Evolutionary conservation across 2,329 filamentous ascomycete genomes (phyloP).

Genomic region (Diaporthe ilicicola): DNA sequence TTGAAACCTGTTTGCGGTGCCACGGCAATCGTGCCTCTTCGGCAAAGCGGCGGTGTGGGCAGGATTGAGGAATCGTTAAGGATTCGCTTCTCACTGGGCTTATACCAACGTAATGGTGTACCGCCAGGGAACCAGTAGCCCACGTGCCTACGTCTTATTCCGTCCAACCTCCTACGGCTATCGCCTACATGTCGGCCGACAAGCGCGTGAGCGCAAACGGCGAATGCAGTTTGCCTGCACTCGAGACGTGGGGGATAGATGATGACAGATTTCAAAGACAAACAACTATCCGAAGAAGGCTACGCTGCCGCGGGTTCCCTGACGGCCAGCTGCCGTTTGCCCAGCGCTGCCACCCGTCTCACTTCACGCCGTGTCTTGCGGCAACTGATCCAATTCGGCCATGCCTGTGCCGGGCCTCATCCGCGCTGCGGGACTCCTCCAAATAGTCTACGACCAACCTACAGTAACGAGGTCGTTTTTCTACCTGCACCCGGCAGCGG

Average conservation of each 20-base stretch:
- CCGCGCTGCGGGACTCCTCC: conserved; percentile 4
- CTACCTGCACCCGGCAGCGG: not conserved
- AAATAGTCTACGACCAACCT: not conserved
- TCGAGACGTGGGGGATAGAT: not conserved
- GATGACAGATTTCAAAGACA: conserved; percentile 6
- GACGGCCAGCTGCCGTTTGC: not conserved
- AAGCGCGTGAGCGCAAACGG: conserved; percentile 14
- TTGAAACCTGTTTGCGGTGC: conserved; percentile 31
- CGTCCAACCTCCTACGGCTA: not conserved
- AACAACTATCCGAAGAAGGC: not conserved
- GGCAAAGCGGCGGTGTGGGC: conserved; percentile 32
- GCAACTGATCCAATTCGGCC: conserved; percentile 30
- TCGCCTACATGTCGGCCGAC: conserved; percentile 17
- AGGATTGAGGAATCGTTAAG: conserved; percentile 16
- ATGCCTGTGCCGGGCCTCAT: not conserved
- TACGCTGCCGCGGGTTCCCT: not conserved
- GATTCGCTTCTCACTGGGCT: conserved; percentile 23
- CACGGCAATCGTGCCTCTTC: conserved; percentile 29
- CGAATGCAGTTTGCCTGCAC: conserved; percentile 6
- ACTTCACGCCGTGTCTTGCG: conserved; percentile 18
- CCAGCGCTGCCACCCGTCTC: conserved; percentile 9
- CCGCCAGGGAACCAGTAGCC: not conserved
- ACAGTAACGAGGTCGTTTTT: not conserved
- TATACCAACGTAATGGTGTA: conserved; percentile 19
- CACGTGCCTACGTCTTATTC: conserved; percentile 21